Evolutionary conservation across 2,329 filamentous ascomycete genomes (phyloP), one percentile per base, ranked within the genome.

Genomic region (Tolypocladium tundrense): DNA sequence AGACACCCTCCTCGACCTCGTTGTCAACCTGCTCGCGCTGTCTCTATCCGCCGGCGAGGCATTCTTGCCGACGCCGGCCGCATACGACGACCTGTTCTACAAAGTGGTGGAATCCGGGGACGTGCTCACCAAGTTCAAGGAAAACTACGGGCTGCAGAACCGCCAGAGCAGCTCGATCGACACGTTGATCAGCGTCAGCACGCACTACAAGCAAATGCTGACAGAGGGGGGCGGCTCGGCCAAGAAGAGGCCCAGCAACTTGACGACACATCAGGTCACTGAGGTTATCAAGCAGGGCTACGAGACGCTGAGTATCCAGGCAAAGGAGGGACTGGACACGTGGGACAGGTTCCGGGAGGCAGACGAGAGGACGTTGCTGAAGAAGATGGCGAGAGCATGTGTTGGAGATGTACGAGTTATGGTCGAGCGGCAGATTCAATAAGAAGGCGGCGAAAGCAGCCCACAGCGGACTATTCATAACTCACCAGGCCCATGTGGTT

Each of bases 1-100:
- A n/a, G 80, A 87, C 50, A 83, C 82, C 13, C 80, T 97, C 33
- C 83, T 95, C 19, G 86, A 88, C 64, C 82, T 87, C 40, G 82
- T 96, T 1, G 87, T 94, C 55, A 91, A 94, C 67, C 77, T 97
- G 7, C 79, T 97, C 43, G 90, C 90, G 1, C 81, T 97, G 43
- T 89, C 90, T 2, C 79, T 99, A 9, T 94, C 90, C 1, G 84
- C 86, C 2, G 94, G 94, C 8, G 94, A 97, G 70, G 86, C 88
- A 2, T 97, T 99, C 73, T 80, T 99, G 9, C 94, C 93, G 0
- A 90, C 89, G 37, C 87, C 91, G 0, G 83, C 88, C 21, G 87
- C 90, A 1, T 97, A 97, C 72, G 94, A 99, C 66, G 94, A 99
- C 68, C 79, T 99, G 0, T 97, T 99, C 75, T 99, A 99, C 82